phyloP scores from a whole-genome alignment of 768 basidiomycete genomes.

The Russula sp. region DNA sequence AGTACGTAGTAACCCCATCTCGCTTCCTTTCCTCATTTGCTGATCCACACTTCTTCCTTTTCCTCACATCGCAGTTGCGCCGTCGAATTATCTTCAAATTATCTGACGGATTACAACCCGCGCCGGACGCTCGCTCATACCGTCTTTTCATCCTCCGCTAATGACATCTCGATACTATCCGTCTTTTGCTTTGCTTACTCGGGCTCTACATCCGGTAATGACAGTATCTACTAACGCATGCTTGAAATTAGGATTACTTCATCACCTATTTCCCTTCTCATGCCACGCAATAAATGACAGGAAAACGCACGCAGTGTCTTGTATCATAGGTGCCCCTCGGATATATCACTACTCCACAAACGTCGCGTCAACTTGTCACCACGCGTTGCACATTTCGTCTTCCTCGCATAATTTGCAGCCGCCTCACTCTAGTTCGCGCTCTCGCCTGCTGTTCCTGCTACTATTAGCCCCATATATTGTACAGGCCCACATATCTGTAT shows the following conservation, averaged over 20 bases:
- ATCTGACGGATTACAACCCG: conserved; percentile 37
- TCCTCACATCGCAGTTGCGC: conserved; percentile 55
- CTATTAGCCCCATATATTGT: conserved; percentile 12
- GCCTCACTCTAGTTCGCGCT: not conserved
- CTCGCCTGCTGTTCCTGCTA: not conserved
- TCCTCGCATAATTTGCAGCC: not conserved
- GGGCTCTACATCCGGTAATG: conserved; percentile 6
- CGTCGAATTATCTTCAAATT: conserved; percentile 82
- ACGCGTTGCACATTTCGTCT: not conserved
- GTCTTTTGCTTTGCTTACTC: not conserved
- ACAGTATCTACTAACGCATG: conserved; percentile 19
- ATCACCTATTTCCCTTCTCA: conserved; percentile 12
- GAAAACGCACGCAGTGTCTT: not conserved
- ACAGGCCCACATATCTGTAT: conserved; percentile 22
- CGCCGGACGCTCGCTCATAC: conserved; percentile 24
- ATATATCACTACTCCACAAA: not conserved
- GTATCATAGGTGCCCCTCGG: conserved; percentile 3
- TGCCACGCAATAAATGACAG: conserved; percentile 12
- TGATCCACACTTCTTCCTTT: not conserved
- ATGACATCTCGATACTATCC: conserved; percentile 2
- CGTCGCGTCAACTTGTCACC: not conserved
- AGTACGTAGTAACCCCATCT: conserved; percentile 52
- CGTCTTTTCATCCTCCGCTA: not conserved
- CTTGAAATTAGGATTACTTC: conserved; percentile 11
- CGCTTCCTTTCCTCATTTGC: conserved; percentile 2